Base-by-base conservation (phyloP, 345 rosid species). In the Gossypium australe region DNA sequence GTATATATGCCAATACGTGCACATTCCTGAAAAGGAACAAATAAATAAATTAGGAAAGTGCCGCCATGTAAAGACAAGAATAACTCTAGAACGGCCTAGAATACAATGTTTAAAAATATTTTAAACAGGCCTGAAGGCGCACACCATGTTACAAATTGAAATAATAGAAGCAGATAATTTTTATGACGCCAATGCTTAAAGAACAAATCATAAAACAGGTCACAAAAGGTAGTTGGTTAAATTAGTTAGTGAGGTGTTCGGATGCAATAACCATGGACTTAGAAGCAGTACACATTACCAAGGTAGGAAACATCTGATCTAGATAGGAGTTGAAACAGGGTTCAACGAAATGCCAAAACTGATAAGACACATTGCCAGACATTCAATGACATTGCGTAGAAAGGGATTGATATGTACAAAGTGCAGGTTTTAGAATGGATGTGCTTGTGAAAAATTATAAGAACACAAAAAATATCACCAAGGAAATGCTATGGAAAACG, bases 1-100 rank as follows among this genome's bases (percentile, higher is more conserved):
- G 97, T 88, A 78, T 79, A 83, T 65, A 94, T 83, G 59, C 81
- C 83, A 38, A 78, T 73, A 67, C 80, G 80, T 29, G 90, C 87
- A 82, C 97, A 94, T 82, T 94, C 98, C 98, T 94, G 89, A 88
- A 12, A 74, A 66, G 69, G 65, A 67, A 76, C 8, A 65, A 11
- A 49, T 12, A 56, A 13, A 25, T 16, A 11, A 20, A 41, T 18
- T 34, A 34, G 41, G 41, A 5, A 57, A 27, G 5, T 9, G 79
- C 2, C 59, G 17, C 11, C 1, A 16, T 27, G 45, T 27, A 2
- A 69, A 25, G 59, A 49, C 72, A 69, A 69, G 63, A 76, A 58
- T 56, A 47, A 58, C 13, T 4, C 25, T 9, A 41, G 47, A 68
- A 60, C 29, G 27, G 11, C 29, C 17, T 56, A 16, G 45, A n/a